phyloP scores from a whole-genome alignment of 1,139 yeast species.

The Debaryomyces nepalensis region DNA sequence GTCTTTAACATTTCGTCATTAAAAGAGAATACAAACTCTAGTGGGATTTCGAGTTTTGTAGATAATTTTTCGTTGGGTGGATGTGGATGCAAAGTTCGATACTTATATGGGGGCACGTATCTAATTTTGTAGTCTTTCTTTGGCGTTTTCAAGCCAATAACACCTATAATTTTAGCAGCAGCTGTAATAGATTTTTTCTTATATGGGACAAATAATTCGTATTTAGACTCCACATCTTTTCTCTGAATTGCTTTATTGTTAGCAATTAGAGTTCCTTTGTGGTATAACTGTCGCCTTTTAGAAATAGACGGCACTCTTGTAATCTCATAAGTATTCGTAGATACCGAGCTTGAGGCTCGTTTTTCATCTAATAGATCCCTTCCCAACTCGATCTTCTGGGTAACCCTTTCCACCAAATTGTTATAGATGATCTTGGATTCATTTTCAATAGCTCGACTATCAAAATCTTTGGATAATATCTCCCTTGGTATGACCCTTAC shows the following conservation, averaged over 20 bases:
- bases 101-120: constrained; percentile 25
- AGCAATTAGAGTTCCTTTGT: constrained; percentile 22
- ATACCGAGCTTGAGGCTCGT: constrained; percentile 2
- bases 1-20: constrained; percentile 22
- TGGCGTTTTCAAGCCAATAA: constrained; percentile 40
- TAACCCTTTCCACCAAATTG: constrained; percentile 32
- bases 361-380: constrained; percentile 22
- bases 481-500: constrained; percentile 32
- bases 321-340: constrained; percentile 21
- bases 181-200: constrained; percentile 40
- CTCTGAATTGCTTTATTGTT: not conserved
- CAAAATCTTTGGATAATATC: constrained; percentile 31
- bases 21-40: constrained; percentile 28
- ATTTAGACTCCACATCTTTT: constrained; percentile 16
- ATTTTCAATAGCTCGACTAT: constrained; percentile 36
- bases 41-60: constrained; percentile 30
- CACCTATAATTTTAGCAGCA: constrained; percentile 36
- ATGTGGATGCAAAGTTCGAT: constrained; percentile 14
- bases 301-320: constrained; percentile 29
- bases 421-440: constrained; percentile 36
- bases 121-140: constrained; percentile 30
- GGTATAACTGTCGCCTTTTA: constrained; percentile 38
- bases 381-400: constrained; percentile 32
- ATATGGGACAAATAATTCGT: constrained; percentile 39
- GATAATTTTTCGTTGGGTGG: constrained; percentile 10